Evolutionary conservation across 352 stramenopile genomes (phyloP), one percentile per base, ranked within the genome.

Genomic region (Thraustotheca clavata): DNA sequence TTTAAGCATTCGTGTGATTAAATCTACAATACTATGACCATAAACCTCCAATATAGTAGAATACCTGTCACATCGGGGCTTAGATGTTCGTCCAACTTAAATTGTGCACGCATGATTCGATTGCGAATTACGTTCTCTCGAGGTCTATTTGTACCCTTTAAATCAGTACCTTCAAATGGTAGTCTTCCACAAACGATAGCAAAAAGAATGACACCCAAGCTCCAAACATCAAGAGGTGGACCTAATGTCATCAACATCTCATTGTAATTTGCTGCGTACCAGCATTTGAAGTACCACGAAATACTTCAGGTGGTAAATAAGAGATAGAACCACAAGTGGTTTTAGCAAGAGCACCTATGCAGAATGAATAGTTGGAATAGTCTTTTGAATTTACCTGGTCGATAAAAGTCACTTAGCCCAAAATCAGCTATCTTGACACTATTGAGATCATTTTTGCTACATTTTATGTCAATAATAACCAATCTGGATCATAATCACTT

Each of bases 171-270:
- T 75, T 95, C 86, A 41, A 95, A 95, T 1, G 86, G 86, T 8
- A 94, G 50, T 36, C 85, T 73, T 27, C 86, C 84, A 67, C 83
- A 94, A 31, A 95, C 72, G 41, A 93, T 80, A 12, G 84, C 84
- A 69, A 93, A 95, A 20, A 94, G 62, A 59, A 96, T 94, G 22
- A 96, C 79, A 50, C 87, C 87, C 36, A 94, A 69, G 74, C 84
- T 93, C 89, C 89, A 97, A 14, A 96, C 80, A 73, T 96, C 89
- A 20, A 97, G 76, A 26, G 89, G 89, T 7, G 87, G 87, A 0
- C 85, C 70, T 39, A 67, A 54, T 8, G 35, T 71, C 49, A 63
- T 47, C 60, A 24, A 67, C 38, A 60, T 31, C 32, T 22, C 12
- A 49, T 33, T 22, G 22, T 48, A 72, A 95, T 87, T 16, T 95